These are phyloP conservation scores for Paecilomyces formosus DNA, from an alignment of 2,329 filamentous ascomycete species.

Conservation along the genomic window DNA sequence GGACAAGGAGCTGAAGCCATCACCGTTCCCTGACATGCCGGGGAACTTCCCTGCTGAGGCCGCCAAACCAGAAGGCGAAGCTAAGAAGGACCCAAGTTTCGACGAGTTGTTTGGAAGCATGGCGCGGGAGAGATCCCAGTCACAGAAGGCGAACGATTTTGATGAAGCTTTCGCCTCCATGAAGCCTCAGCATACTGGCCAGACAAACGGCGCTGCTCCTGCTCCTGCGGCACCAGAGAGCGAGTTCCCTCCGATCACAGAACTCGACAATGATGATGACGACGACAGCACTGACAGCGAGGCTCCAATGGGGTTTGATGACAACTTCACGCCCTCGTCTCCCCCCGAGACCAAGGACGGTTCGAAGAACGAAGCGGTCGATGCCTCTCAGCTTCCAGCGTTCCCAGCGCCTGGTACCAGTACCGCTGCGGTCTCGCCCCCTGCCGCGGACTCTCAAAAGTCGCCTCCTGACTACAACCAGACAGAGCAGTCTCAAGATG, in stretches of 20 bases:
- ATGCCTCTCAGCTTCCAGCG: constrained; percentile 28
- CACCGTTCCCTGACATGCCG: constrained; percentile 27
- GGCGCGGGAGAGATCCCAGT: constrained; percentile 36
- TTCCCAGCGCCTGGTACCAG: constrained; percentile 34
- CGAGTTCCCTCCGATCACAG: constrained; percentile 92
- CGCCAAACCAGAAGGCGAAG: constrained; percentile 13
- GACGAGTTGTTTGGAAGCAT: constrained; percentile 40
- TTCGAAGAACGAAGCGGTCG: constrained; percentile 24
- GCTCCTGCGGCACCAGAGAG: constrained; percentile 24
- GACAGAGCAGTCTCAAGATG: constrained; percentile 16
- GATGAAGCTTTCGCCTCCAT: constrained; percentile 40
- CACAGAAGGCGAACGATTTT: constrained; percentile 40
- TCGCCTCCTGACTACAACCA: constrained; percentile 44
- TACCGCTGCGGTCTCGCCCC: constrained; percentile 27
- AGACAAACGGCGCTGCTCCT: constrained; percentile 27
- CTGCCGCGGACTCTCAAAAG: constrained; percentile 50
- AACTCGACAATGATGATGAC: constrained; percentile 71
- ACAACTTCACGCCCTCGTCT: constrained; percentile 72
- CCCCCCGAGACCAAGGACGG: constrained; percentile 24
- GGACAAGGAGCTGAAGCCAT: constrained; percentile 5
- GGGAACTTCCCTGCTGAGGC: constrained; percentile 39
- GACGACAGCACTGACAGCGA: constrained; percentile 71
- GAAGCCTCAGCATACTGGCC: constrained; percentile 40
- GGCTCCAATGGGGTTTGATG: constrained; percentile 64
- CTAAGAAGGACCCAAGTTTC: constrained; percentile 33